Evolutionary conservation across 257 asterid genomes (phyloP), one percentile per base, ranked within the genome.

Genomic region (Perilla frutescens): DNA sequence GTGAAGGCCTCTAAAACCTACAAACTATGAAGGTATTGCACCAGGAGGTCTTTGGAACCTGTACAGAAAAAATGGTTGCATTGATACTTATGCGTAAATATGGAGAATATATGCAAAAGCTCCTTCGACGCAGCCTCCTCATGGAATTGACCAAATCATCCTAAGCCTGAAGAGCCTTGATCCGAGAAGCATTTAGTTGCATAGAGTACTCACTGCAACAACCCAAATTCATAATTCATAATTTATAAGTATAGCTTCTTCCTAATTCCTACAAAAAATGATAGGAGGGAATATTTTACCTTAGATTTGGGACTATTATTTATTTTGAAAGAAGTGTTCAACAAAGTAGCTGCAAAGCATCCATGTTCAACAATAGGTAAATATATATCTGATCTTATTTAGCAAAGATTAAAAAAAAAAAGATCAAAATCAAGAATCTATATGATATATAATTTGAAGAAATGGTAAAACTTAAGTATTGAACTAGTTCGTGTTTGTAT

Each of bases 31-130:
- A 62, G 96, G 85, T 76, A 91, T 87, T 55, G 85, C 87, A 66
- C 97, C 97, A 34, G 88, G 72, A 68, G 97, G 97, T 85, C 99
- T 87, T 63, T 91, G 97, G 82, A 94, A 91, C 78, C 96, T 91
- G 85, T 66, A 68, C 65, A 68, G 75, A 45, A 49, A 49, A 31
- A 69, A 47, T 29, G 64, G 68, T 34, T 5, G 65, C 26, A 73
- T 26, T 7, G 62, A 32, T 72, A 26, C 31, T 34, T 20, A 20
- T 20, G 26, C 26, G 1, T 20, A 20, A 60, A 32, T 56, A 32
- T 13, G 20, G 44, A 62, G 8, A 67, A 45, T 29, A 36, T 34
- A 47, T 15, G 61, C 59, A 89, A 72, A 77, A 90, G 88, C 76
- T 90, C 96, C 85, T 85, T 90, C 0, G 88, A 73, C 43, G 89